Evolutionary conservation across 1,284 basidiomycete genomes (phyloP), one percentile per base, ranked within the genome.

Genomic region (Apiotrichum veenhuisii): DNA sequence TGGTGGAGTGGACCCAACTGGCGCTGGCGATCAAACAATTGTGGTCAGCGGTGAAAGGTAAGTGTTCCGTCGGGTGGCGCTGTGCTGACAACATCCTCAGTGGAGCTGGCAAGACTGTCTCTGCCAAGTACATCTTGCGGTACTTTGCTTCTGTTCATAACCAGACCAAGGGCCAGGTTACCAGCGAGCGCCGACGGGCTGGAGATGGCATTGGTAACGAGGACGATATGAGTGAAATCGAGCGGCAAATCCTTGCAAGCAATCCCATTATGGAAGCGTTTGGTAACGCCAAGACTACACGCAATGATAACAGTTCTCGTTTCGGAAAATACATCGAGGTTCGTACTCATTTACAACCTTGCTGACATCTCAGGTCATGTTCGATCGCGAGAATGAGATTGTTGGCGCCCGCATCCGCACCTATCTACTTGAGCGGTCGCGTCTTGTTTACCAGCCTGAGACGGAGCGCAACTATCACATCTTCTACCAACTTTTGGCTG

Each of bases 301-400:
- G 96, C 56, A 98, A 99, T 72, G 96, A 98, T 79, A 99, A 99
- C 77, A 97, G 93, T 17, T 98, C 95, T 18, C 87, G 96, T 52
- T 98, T 98, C 75, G 96, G 96, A 62, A 99, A 98, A 80, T 98
- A 98, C 78, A 97, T 99, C 63, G 94, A 98, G 84, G 92, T 93
- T 52, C 62, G 82, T 72, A 27, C 23, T 37, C 12, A 8, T 4
- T 26, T 9, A 9, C 7, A 17, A 47, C 18, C 11, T 22, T 26
- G 8, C 40, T 54, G 40, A 50, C 42, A 1, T n/a, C n/a, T 17
- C 23, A 53, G 91, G 96, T 99, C 71, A 84, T 98, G 41, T 98
- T 99, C 67, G 93, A 98, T 76, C 88, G 88, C 54, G 84, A 85
- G 62, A 91, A 96, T 80, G 91, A 94, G 70, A 99, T 99, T 63